Evolutionary conservation across 331 rosid genomes (phyloP).

Genomic region (Malus hybrid): DNA sequence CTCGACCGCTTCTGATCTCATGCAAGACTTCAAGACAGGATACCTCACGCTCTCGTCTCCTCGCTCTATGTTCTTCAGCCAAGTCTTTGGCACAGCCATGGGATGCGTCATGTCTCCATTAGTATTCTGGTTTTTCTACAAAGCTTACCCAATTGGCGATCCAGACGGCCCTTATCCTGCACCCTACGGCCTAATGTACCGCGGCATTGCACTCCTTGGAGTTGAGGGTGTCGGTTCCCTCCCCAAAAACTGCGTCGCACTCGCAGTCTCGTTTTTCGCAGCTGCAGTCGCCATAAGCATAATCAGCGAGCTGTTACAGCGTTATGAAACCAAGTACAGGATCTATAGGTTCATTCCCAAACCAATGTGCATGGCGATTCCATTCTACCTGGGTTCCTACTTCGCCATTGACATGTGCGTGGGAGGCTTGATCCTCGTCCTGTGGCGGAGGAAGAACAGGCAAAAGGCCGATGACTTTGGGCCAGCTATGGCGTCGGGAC

Average conservation of each 20-base stretch:
- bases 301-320: conserved; percentile 24
- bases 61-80: conserved; percentile 59
- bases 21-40: conserved; percentile 80
- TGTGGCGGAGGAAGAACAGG: conserved; percentile 42
- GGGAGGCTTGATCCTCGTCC: conserved; percentile 51
- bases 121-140: conserved; percentile 61
- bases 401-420: conserved; percentile 77
- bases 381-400: conserved; percentile 65
- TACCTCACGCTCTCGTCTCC: conserved; percentile 67
- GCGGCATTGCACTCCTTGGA: conserved; percentile 52
- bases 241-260: conserved; percentile 23
- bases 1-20: conserved; percentile 59
- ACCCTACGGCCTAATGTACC: conserved; percentile 50
- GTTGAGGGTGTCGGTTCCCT: too few species aligned
- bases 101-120: conserved; percentile 40
- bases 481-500: conserved; percentile 69
- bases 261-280: conserved; percentile 30
- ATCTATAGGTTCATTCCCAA: conserved; percentile 42
- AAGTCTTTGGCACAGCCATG: conserved; percentile 52
- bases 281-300: conserved; percentile 25
- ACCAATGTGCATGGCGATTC: conserved; percentile 69
- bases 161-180: conserved; percentile 58
- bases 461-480: conserved; percentile 35
- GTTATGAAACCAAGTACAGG: conserved; percentile 28
- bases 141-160: conserved; percentile 53